Conservation (phyloP, 164 flowering plant genomes). For the Chimonanthus salicifolius region DNA sequence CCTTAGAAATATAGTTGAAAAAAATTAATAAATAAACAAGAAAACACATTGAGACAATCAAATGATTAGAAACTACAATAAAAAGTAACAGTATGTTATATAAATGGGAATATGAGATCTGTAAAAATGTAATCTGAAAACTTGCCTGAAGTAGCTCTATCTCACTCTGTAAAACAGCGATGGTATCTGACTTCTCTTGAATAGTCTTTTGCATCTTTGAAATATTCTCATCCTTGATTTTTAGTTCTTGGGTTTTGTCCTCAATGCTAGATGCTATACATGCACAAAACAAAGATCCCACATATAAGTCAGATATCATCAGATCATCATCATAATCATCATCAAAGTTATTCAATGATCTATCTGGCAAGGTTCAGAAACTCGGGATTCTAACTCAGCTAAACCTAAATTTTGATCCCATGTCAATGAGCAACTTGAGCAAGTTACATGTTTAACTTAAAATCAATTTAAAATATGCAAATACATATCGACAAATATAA, state of each 20-base stretch:
- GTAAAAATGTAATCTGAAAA: not conserved
- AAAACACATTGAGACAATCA: not conserved
- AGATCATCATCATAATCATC: no score
- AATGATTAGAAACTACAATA: not conserved
- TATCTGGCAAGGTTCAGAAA: no score
- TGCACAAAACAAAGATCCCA: not conserved
- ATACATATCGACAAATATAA: no score
- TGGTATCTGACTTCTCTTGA: slow-evolving; percentile 44
- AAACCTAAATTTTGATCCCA: no score
- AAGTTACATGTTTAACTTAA: no score
- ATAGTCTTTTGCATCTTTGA: slow-evolving; percentile 47
- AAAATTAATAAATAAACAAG: not conserved
- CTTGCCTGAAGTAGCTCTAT: slow-evolving; percentile 42
- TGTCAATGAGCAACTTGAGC: no score
- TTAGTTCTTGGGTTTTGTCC: slow-evolving; percentile 47
- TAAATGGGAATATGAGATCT: not conserved
- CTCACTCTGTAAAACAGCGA: slow-evolving; percentile 48
- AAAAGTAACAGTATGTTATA: not conserved
- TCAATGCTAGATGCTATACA: slow-evolving; percentile 46
- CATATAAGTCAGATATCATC: not conserved
- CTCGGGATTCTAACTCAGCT: no score
- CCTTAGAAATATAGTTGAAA: not conserved
- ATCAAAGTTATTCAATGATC: no score
- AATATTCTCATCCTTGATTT: slow-evolving; percentile 55
- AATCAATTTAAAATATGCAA: no score